Evolutionary conservation across 352 stramenopile genomes (phyloP).

Genomic region (Phytophthora citrophthora): DNA sequence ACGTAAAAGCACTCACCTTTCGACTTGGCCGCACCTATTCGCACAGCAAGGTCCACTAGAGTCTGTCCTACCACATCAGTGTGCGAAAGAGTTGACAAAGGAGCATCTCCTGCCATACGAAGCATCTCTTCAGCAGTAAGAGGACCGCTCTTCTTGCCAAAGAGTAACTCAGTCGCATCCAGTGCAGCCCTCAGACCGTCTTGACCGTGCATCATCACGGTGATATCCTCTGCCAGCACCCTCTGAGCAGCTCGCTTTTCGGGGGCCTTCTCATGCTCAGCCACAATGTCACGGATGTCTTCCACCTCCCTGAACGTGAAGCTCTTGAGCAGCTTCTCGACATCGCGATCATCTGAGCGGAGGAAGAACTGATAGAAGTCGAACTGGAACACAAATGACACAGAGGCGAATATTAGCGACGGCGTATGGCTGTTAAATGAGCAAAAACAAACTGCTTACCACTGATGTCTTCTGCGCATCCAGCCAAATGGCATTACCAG

Average conservation of each 20-base stretch:
- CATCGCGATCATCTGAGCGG: constrained; percentile 89
- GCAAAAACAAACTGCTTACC: constrained; percentile 74
- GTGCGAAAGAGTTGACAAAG: constrained; percentile 42
- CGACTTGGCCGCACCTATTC: constrained; percentile 88
- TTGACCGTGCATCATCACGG: constrained; percentile 93
- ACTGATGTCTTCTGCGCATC: constrained; percentile 94
- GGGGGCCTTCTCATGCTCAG: constrained; percentile 75
- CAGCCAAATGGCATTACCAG: constrained; percentile 98
- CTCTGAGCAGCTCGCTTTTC: constrained; percentile 82
- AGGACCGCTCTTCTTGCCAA: constrained; percentile 65
- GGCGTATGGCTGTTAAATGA: too few species aligned
- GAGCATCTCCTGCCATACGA: constrained; percentile 70
- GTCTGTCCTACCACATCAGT: constrained; percentile 70
- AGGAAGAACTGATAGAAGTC: constrained; percentile 95
- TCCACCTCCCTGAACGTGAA: constrained; percentile 97
- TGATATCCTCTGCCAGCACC: constrained; percentile 84
- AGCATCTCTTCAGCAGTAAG: constrained; percentile 77
- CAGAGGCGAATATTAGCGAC: too few species aligned
- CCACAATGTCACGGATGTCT: constrained; percentile 91
- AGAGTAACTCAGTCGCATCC: constrained; percentile 68
- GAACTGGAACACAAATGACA: constrained; percentile 53
- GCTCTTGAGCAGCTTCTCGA: constrained; percentile 96
- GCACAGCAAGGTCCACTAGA: constrained; percentile 93
- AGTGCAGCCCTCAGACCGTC: constrained; percentile 77
- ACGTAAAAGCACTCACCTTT: constrained; percentile 66